Conservation (phyloP, 1,284 basidiomycete genomes). For the Grifola frondosa region DNA sequence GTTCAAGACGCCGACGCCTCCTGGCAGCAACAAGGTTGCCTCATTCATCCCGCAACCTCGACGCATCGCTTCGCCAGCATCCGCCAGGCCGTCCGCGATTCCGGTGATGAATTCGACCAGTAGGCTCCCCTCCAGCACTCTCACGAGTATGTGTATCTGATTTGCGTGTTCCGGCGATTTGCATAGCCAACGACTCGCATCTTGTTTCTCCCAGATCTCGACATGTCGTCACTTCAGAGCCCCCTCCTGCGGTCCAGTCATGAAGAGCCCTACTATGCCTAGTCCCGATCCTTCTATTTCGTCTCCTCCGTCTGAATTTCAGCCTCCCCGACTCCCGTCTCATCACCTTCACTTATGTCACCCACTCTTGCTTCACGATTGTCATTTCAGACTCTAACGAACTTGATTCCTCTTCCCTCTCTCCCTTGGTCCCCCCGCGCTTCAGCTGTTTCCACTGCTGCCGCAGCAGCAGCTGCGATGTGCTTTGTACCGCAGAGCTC, state of each 20-base stretch:
- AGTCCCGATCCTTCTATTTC: conserved; percentile 6
- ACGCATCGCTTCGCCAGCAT: conserved; percentile 24
- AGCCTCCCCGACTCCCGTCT: conserved; percentile 25
- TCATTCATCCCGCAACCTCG: conserved; percentile 56
- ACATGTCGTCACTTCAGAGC: conserved; percentile 19
- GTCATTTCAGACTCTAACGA: conserved; percentile 48
- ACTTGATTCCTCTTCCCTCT: conserved; percentile 57
- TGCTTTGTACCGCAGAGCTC: conserved; percentile 28
- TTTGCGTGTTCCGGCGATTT: conserved; percentile 10
- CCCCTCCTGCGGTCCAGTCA: conserved; percentile 21
- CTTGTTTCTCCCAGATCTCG: conserved; percentile 12
- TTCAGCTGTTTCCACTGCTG: conserved; percentile 13
- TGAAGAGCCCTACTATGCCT: conserved; percentile 16
- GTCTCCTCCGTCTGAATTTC: conserved; percentile 17
- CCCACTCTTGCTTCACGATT: conserved; percentile 51
- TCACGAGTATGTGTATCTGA: conserved; percentile 31
- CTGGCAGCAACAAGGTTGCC: conserved; percentile 29
- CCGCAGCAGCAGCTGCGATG: conserved; percentile 25
- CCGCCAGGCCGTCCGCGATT: conserved; percentile 28
- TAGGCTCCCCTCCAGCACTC: conserved; percentile 27
- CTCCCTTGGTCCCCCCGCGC: conserved; percentile 39
- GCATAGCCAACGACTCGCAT: conserved; percentile 17
- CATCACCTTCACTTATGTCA: conserved; percentile 47
- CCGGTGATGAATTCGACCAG: conserved; percentile 27
- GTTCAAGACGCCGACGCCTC: conserved; percentile 23